Evolutionary conservation across 176 grass and related monocot species (phyloP).

Genomic region (Pontederia crassipes): DNA sequence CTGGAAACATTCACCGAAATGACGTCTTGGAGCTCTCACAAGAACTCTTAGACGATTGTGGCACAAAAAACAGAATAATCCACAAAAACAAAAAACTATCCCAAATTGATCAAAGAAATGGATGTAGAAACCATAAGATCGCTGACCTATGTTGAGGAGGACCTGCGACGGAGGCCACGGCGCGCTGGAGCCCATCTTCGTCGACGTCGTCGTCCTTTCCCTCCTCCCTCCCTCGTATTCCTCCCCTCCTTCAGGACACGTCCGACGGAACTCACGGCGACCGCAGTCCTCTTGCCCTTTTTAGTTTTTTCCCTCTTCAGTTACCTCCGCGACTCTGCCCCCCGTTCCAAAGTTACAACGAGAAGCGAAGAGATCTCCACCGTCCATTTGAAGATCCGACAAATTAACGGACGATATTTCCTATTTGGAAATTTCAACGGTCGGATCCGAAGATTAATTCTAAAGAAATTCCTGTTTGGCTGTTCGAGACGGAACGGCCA

Average conservation of each 20-base stretch:
- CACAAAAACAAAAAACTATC: too few species aligned
- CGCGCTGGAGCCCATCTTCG: slow-evolving; percentile 7
- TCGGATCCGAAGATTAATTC: too few species aligned
- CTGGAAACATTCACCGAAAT: too few species aligned
- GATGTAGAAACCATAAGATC: neutral
- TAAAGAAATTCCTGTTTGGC: too few species aligned
- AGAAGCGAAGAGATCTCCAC: neutral
- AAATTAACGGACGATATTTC: too few species aligned
- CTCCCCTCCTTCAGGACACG: neutral
- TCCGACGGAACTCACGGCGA: neutral
- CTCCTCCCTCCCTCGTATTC: neutral
- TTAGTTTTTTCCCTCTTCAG: neutral
- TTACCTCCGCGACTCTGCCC: neutral
- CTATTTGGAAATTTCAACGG: too few species aligned
- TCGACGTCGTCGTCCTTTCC: neutral
- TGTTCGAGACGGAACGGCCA: too few species aligned
- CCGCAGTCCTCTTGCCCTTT: neutral
- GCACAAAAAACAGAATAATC: too few species aligned
- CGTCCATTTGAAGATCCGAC: too few species aligned
- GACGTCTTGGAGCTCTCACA: too few species aligned
- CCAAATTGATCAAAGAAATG: too few species aligned
- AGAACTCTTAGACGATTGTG: too few species aligned
- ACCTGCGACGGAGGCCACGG: slow-evolving; percentile 12
- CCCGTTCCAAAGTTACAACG: neutral
- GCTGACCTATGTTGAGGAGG: slow-evolving; percentile 15